Percentiles rank a stretch among this genome's conserved stretches.
These are phyloP conservation scores for Termitomyces sp. DNA, from an alignment of 768 basidiomycete species.

Conservation along the genomic window DNA sequence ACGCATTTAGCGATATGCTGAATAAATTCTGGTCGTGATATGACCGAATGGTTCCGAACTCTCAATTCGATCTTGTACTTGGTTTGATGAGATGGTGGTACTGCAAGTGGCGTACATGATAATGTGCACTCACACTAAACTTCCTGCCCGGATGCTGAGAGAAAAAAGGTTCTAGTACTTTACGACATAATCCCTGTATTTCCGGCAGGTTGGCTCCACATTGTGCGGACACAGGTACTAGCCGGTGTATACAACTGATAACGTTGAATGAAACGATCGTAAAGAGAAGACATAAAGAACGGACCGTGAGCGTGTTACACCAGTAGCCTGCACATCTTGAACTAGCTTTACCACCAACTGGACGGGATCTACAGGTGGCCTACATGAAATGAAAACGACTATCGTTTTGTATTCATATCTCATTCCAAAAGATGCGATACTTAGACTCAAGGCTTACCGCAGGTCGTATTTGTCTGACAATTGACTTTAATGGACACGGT, in stretches of 20 bases:
- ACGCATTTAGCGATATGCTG: constrained; percentile 69
- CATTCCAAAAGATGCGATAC: too few species aligned
- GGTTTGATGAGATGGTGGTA: background rate
- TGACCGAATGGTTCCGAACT: constrained; percentile 71
- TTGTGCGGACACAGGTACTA: constrained; percentile 66
- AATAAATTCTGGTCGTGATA: constrained; percentile 57
- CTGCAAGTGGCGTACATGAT: background rate
- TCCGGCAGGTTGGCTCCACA: constrained; percentile 69
- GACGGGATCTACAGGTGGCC: constrained; percentile 74
- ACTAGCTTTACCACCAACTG: constrained; percentile 63
- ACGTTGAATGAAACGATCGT: background rate
- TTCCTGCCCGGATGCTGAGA: constrained; percentile 37
- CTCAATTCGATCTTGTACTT: constrained; percentile 84
- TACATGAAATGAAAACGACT: constrained; percentile 84
- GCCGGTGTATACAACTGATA: constrained; percentile 61
- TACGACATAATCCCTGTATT: constrained; percentile 58
- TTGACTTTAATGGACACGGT: constrained; percentile 43
- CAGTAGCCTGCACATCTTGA: constrained; percentile 57
- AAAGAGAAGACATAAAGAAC: constrained; percentile 2
- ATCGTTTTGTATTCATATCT: too few species aligned
- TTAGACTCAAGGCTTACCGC: constrained; percentile 43
- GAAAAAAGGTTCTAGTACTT: constrained; percentile 52
- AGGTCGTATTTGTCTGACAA: constrained; percentile 77
- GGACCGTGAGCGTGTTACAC: constrained; percentile 64
- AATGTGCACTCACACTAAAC: constrained; percentile 39